These are phyloP conservation scores for rapeseed (Brassica napus) DNA, from an alignment of 345 rosid species.

Conservation along the genomic window Da-Ae NC_063441.1:18769001-18769500, in stretches of 20 bases:
- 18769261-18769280: constrained; percentile 8
- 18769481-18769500: background rate
- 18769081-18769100: constrained; percentile 7
- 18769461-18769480: background rate
- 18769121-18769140: constrained; percentile 15
- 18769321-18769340: constrained; percentile 10
- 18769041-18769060: constrained; percentile 44
- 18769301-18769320: background rate
- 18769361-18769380: background rate
- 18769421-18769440: background rate
- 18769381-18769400: background rate
- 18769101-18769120: constrained; percentile 16
- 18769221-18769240: constrained; percentile 11
- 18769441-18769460: background rate
- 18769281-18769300: background rate
- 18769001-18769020: constrained; percentile 49
- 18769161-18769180: constrained; percentile 26
- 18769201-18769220: constrained; percentile 24
- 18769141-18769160: constrained; percentile 29
- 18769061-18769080: constrained; percentile 35
- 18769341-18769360: background rate
- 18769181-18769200: constrained; percentile 30
- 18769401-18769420: background rate
- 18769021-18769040: constrained; percentile 37
- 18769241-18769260: constrained; percentile 11